phyloP scores from a whole-genome alignment of 768 basidiomycete genomes.

The Tulasnella sp. region DNA sequence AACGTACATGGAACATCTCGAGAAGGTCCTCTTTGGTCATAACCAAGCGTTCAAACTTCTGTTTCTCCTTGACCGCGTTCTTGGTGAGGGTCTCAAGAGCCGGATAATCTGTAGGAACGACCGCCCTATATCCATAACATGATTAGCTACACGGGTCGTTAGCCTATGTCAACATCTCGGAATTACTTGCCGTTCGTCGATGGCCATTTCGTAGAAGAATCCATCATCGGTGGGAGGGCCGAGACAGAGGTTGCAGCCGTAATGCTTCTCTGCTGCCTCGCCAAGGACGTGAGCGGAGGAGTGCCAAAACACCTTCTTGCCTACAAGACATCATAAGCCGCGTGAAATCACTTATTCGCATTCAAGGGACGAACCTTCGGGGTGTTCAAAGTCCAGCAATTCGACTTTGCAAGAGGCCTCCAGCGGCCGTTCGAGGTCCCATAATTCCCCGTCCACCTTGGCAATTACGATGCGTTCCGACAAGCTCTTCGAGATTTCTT shows the following conservation, averaged over 20 bases:
- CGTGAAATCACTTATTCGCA: not conserved
- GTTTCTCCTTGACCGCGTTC: constrained; percentile 86
- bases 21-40: constrained; percentile 90
- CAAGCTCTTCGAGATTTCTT: constrained; percentile 74
- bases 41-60: constrained; percentile 89
- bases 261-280: constrained; percentile 90
- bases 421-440: constrained; percentile 94
- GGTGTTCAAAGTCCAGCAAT: constrained; percentile 84
- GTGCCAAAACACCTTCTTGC: constrained; percentile 99
- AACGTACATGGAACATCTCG: constrained; percentile 84
- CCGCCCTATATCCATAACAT: constrained; percentile 39
- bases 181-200: constrained; percentile 54
- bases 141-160: too few species aligned
- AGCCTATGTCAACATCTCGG: not conserved
- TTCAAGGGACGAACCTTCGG: constrained; percentile 47
- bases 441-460: constrained; percentile 81
- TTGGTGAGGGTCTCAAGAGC: constrained; percentile 82
- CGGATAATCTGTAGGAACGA: constrained; percentile 76
- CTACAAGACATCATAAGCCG: constrained; percentile 30
- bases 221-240: constrained; percentile 97
- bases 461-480: constrained; percentile 87
- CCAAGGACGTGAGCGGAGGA: constrained; percentile 97
- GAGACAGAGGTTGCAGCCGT: constrained; percentile 92
- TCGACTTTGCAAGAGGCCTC: constrained; percentile 73
- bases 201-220: constrained; percentile 99